Conservation (phyloP, 2,329 filamentous ascomycete genomes). For the Aspergillus sp. region DNA sequence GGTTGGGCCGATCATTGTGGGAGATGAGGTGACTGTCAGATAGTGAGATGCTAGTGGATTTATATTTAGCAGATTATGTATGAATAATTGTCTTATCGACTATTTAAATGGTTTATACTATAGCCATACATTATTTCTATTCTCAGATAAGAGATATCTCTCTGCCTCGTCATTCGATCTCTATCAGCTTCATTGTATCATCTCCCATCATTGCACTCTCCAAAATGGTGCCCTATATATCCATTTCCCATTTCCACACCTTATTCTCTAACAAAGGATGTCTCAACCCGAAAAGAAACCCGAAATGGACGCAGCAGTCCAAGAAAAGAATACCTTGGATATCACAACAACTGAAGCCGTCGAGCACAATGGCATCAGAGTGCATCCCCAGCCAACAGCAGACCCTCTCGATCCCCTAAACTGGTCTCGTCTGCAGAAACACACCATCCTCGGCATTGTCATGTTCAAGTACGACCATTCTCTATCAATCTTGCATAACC, state of each 20-base stretch:
- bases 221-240: not conserved
- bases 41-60: not conserved
- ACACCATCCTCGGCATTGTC: constrained; percentile 51
- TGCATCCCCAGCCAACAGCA: constrained; percentile 45
- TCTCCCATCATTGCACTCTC: not conserved
- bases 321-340: not conserved
- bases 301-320: not conserved
- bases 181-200: too few relatives aligned
- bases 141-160: constrained; percentile 12
- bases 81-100: not conserved
- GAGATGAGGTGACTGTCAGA: not conserved
- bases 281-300: not conserved
- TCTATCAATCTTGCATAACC: not conserved
- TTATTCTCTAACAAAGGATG: too few relatives aligned
- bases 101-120: too few relatives aligned
- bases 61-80: not conserved
- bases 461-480: constrained; percentile 49
- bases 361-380: constrained; percentile 27
- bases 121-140: not conserved
- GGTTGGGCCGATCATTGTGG: not conserved
- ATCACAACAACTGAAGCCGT: not conserved
- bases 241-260: not conserved
- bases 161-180: constrained; percentile 9
- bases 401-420: constrained; percentile 57
- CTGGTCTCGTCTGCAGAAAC: constrained; percentile 50